Evolutionary conservation across 106 monocot genomes (phyloP), one percentile per base, ranked within the genome.

Genomic region (Ottelia alismoides): DNA sequence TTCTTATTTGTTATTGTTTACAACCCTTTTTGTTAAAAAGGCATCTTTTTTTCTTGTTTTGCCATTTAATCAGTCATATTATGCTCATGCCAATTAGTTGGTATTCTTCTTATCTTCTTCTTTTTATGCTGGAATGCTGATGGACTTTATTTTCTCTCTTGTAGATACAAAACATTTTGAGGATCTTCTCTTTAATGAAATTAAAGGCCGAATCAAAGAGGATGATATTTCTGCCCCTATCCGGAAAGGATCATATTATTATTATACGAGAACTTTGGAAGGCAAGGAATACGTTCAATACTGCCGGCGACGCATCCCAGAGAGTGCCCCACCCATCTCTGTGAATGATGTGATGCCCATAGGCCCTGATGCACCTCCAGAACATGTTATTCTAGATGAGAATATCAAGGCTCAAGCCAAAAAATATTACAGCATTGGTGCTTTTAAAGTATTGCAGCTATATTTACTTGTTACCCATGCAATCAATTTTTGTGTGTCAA

Each of bases 281-380:
- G 98, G 98, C 11, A 85, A 98, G 72, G 98, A 98, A 71, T 98
- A 98, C 80, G 78, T 74, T 62, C 85, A 82, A 70, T 74, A 82
- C 59, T 98, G 98, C 67, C 74, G 98, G 52, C 78, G 98, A 23
- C 61, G 49, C 49, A 47, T 85, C 9, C 48, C 69, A 21, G 58
- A 56, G 32, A 55, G 22, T 65, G 56, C 49, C 30, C 22, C 27
- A 1, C 66, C 75, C 56, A 47, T 64, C 52, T 82, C 90, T 49
- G 98, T 85, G 19, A 47, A 74, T 62, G 98, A 90, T 68, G 57
- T 80, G 23, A 90, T 90, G 98, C 77, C 74, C 40, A 80, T 66
- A 11, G 98, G 90, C 62, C 69, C 79, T 27, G 85, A 80, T 55
- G 78, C 82, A 20, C 74, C 81, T 28, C 25, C 66, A 50, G 98